Evolutionary conservation across 129 eudicot genomes (phyloP).

Genomic region (Silybum marianum): DNA sequence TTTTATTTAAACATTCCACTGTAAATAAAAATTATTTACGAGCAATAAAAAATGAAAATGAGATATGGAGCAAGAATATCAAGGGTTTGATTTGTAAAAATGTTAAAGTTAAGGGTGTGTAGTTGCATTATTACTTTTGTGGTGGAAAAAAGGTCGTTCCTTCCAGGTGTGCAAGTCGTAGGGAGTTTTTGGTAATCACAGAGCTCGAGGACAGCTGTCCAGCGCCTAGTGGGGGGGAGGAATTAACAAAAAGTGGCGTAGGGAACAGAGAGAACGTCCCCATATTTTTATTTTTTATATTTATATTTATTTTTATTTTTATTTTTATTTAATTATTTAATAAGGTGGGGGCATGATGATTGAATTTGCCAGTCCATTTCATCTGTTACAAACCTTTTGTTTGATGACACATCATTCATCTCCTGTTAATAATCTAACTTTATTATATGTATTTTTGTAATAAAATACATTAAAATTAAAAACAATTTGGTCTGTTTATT

Average conservation of each 20-base stretch:
- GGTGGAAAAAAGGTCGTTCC: background rate
- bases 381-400: conserved; percentile 34
- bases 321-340: background rate
- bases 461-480: background rate
- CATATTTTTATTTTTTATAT: background rate
- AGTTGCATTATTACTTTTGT: background rate
- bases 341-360: conserved; percentile 36
- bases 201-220: conserved; percentile 35
- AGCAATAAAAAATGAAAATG: background rate
- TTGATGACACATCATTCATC: conserved; percentile 18
- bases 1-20: too few species aligned
- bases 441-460: background rate
- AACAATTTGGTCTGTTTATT: too few species aligned
- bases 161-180: background rate
- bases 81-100: background rate
- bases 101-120: conserved; percentile 18
- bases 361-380: conserved; percentile 44
- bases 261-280: background rate
- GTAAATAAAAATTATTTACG: background rate
- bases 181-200: conserved; percentile 11
- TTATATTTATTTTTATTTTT: background rate
- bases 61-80: background rate
- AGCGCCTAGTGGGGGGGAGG: background rate
- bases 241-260: conserved; percentile 8
- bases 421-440: background rate